Evolutionary conservation across 1,284 basidiomycete genomes (phyloP).

Genomic region (Ganoderma sinense): DNA sequence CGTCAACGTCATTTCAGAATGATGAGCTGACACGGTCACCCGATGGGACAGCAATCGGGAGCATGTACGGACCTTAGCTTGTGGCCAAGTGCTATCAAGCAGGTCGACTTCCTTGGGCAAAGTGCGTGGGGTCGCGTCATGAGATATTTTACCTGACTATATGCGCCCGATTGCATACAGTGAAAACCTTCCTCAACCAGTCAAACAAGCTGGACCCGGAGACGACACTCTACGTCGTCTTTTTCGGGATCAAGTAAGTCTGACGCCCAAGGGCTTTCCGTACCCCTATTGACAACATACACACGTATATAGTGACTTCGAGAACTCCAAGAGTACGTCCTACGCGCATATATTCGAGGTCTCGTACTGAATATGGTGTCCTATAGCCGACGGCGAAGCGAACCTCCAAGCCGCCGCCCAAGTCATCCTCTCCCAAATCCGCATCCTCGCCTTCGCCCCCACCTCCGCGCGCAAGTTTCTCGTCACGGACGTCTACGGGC

Average conservation of each 20-base stretch:
- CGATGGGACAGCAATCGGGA: constrained; percentile 37
- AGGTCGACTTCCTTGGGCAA: constrained; percentile 46
- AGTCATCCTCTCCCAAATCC: constrained; percentile 43
- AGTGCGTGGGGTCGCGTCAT: constrained; percentile 29
- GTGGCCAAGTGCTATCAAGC: constrained; percentile 38
- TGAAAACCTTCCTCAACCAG: constrained; percentile 41
- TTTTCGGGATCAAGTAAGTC: constrained; percentile 48
- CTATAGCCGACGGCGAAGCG: constrained; percentile 40
- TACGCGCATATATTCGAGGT: not conserved
- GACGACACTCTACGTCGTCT: constrained; percentile 44
- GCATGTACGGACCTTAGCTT: constrained; percentile 44
- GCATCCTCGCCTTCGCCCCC: constrained; percentile 37
- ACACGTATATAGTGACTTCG: constrained; percentile 35
- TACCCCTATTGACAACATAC: not conserved
- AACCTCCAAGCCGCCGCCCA: constrained; percentile 45
- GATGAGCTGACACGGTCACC: not conserved
- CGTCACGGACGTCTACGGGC: constrained; percentile 43
- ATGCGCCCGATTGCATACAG: constrained; percentile 19
- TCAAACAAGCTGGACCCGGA: constrained; percentile 41
- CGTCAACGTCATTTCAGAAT: no score
- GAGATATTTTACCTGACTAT: not conserved
- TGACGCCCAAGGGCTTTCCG: not conserved
- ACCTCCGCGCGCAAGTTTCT: constrained; percentile 42
- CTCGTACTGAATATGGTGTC: not conserved
- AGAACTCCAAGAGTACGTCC: constrained; percentile 37